Evolutionary conservation across 306 rosid species (phyloP).

Genomic region (Herpetospermum pedunculosum): DNA sequence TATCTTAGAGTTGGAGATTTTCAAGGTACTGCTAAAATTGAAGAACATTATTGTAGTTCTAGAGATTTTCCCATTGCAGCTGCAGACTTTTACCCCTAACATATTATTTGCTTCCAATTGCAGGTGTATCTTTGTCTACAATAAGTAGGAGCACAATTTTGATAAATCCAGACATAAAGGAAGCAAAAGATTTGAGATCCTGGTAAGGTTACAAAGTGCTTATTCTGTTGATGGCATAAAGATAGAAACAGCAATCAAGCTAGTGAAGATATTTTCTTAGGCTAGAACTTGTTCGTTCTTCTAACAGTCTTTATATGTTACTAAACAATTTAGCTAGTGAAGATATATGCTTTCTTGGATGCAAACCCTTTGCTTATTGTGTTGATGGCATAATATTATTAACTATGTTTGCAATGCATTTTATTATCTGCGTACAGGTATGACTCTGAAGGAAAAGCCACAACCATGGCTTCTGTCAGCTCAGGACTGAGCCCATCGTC

Average conservation of each 20-base stretch:
- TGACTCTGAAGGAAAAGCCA: slow-evolving; percentile 76
- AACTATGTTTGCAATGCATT: background rate
- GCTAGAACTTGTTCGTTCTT: no score
- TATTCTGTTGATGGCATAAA: background rate
- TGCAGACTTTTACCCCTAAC: background rate
- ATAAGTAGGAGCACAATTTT: slow-evolving; percentile 40
- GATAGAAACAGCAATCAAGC: no score
- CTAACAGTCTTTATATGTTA: no score
- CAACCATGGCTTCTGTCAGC: slow-evolving; percentile 52
- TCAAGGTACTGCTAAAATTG: slow-evolving; percentile 42
- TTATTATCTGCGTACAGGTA: slow-evolving; percentile 35
- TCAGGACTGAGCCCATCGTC: slow-evolving; percentile 40
- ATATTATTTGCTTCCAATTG: slow-evolving; percentile 4
- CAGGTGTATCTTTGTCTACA: slow-evolving; percentile 85
- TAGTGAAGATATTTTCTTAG: no score
- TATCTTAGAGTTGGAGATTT: slow-evolving; percentile 83
- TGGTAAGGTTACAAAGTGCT: slow-evolving; percentile 33
- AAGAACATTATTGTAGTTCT: no score
- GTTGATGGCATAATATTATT: background rate
- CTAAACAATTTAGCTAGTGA: no score
- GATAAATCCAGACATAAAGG: slow-evolving; percentile 64
- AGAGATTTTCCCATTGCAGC: no score
- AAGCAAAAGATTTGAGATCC: slow-evolving; percentile 57
- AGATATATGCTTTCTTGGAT: no score
- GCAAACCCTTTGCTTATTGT: no score